A percentile compares a stretch with the other conserved stretches of the same genome.
phyloP scores from a whole-genome alignment of 1,284 basidiomycete species.

The Trichosporon faecale region DNA sequence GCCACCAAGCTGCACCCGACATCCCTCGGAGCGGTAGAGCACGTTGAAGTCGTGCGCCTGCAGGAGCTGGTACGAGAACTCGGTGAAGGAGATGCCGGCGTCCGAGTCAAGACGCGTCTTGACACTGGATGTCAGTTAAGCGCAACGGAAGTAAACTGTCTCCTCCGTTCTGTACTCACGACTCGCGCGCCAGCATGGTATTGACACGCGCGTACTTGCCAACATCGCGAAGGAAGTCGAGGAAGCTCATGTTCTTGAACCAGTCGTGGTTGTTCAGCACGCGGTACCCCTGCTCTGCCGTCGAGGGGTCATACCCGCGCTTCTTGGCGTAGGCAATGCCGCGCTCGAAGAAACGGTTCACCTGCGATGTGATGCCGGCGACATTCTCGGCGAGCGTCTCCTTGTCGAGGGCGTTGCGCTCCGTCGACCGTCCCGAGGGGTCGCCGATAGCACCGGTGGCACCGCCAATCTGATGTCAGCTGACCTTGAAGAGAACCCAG shows the following conservation, averaged over 20 bases:
- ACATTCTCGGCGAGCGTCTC: constrained; percentile 68
- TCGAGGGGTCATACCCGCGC: constrained; percentile 17
- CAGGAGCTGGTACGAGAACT: constrained; percentile 94
- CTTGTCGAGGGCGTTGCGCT: constrained; percentile 67
- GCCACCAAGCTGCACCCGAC: constrained; percentile 88
- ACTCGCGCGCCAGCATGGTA: constrained; percentile 86
- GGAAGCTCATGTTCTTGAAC: constrained; percentile 68
- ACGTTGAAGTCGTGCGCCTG: constrained; percentile 94
- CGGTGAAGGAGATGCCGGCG: constrained; percentile 88
- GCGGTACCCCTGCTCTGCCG: constrained; percentile 29
- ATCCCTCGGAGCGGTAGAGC: constrained; percentile 64
- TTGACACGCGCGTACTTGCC: constrained; percentile 81
- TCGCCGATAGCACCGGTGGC: constrained; percentile 97
- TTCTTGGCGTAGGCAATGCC: constrained; percentile 63
- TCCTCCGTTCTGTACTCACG: constrained; percentile 56
- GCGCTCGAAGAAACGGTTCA: constrained; percentile 68
- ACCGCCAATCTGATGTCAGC: constrained; percentile 72
- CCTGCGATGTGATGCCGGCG: constrained; percentile 61
- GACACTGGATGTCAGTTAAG: constrained; percentile 59
- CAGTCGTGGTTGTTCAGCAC: constrained; percentile 84
- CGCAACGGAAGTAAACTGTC: not conserved
- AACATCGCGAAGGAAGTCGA: constrained; percentile 80
- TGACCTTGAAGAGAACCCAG: not conserved
- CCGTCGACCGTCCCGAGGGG: constrained; percentile 82
- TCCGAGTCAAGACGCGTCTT: constrained; percentile 66